Percentiles rank a stretch among this genome's conserved stretches.
Evolutionary conservation across 73 alveolate genomes (phyloP).

Genomic region (Stentor roeselii): DNA sequence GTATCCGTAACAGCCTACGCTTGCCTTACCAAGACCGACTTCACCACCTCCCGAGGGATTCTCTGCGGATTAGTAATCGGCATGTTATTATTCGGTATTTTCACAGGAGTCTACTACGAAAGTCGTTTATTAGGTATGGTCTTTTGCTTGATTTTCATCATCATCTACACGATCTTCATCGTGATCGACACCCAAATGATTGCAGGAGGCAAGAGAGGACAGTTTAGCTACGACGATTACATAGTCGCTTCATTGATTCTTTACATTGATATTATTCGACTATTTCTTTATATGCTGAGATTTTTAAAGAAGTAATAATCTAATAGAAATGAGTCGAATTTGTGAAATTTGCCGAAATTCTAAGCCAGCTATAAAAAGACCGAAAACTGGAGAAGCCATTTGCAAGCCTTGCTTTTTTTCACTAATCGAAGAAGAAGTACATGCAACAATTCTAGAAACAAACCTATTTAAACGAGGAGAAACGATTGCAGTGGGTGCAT

Average conservation of each 20-base stretch:
- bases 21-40: conserved; percentile 30
- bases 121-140: conserved; percentile 15
- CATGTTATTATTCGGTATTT: conserved; percentile 9
- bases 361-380: conserved; percentile 17
- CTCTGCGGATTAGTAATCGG: conserved; percentile 45
- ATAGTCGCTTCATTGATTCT: conserved; percentile 40
- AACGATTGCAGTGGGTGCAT: conserved; percentile 85
- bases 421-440: conserved; percentile 95
- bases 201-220: conserved; percentile 30
- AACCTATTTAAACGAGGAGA: conserved; percentile 82
- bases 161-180: conserved; percentile 49
- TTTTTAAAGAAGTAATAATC: conserved; percentile 15
- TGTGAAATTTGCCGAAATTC: conserved; percentile 16
- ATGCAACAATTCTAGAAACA: conserved; percentile 79
- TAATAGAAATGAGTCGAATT: neutral
- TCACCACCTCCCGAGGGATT: conserved; percentile 30
- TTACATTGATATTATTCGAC: conserved; percentile 41
- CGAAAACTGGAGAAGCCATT: conserved; percentile 17
- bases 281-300: conserved; percentile 41
- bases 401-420: conserved; percentile 76
- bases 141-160: conserved; percentile 42
- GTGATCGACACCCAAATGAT: conserved; percentile 56
- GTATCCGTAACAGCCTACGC: conserved; percentile 49
- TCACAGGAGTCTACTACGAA: neutral
- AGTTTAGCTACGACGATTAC: conserved; percentile 46